phyloP scores from a whole-genome alignment of 345 rosid species.

The Eucalyptus lansdowneana region DNA sequence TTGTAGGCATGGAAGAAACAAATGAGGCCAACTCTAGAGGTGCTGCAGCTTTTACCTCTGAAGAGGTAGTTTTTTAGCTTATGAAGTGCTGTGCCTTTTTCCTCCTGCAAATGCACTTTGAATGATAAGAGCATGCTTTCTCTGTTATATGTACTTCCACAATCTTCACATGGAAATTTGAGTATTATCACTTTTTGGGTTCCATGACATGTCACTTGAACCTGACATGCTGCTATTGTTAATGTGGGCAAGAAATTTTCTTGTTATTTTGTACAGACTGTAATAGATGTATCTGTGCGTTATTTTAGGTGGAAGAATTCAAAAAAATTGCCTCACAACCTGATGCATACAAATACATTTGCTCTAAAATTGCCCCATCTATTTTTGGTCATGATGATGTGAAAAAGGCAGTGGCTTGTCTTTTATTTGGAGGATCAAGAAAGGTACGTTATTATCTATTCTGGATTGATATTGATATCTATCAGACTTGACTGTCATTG shows the following conservation, averaged over 20 bases:
- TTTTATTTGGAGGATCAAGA: slow-evolving; percentile 93
- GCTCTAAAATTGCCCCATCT: slow-evolving; percentile 89
- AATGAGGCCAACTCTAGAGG: slow-evolving; percentile 75
- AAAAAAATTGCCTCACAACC: slow-evolving; percentile 60
- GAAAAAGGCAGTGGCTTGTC: slow-evolving; percentile 89
- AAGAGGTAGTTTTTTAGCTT: slow-evolving; percentile 43
- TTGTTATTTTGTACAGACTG: background rate
- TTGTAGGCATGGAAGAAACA: slow-evolving; percentile 80
- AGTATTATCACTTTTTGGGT: background rate
- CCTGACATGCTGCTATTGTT: background rate
- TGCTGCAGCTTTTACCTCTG: slow-evolving; percentile 59
- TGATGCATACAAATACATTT: slow-evolving; percentile 43
- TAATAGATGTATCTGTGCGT: background rate
- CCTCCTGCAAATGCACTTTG: background rate
- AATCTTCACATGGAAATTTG: background rate
- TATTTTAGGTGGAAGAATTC: slow-evolving; percentile 73
- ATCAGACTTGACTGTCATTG: background rate
- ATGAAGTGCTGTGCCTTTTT: background rate
- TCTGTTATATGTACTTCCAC: background rate
- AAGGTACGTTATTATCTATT: slow-evolving; percentile 31
- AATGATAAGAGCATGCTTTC: background rate
- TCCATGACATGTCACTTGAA: background rate
- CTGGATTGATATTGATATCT: background rate
- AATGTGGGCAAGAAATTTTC: background rate
- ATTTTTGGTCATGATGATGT: slow-evolving; percentile 89